phyloP scores from a whole-genome alignment of 2,329 filamentous ascomycete species.

The Dichotomopilus funicola region DNA sequence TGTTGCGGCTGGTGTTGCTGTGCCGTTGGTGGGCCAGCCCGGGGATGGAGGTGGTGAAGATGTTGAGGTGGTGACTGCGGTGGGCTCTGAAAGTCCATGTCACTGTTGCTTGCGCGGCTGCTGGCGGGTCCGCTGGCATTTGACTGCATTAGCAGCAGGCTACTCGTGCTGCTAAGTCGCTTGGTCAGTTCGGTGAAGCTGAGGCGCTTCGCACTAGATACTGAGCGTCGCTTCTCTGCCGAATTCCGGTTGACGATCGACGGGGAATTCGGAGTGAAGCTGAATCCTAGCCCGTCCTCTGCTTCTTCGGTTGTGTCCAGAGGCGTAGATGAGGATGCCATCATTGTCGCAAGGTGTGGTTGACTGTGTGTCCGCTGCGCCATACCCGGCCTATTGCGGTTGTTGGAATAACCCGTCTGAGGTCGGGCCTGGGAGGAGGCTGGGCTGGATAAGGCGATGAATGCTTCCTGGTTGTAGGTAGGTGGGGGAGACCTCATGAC shows the following conservation, averaged over 20 bases:
- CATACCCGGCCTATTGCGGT: constrained; percentile 35
- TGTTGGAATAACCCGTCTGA: constrained; percentile 47
- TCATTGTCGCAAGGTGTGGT: constrained; percentile 35
- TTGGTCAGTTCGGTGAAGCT: constrained; percentile 58
- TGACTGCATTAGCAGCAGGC: constrained; percentile 52
- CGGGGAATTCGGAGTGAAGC: constrained; percentile 14
- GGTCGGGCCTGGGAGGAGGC: constrained; percentile 37
- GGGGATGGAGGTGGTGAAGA: constrained; percentile 29
- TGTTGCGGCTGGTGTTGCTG: constrained; percentile 24
- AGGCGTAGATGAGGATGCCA: constrained; percentile 14
- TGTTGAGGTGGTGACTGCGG: constrained; percentile 20
- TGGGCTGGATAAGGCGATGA: constrained; percentile 27
- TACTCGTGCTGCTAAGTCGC: constrained; percentile 54
- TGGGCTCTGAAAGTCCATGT: constrained; percentile 37
- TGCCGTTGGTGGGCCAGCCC: constrained; percentile 15
- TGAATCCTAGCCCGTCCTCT: constrained; percentile 28
- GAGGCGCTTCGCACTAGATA: constrained; percentile 49
- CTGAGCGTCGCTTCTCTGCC: constrained; percentile 46
- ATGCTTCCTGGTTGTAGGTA: constrained; percentile 32
- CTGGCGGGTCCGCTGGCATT: constrained; percentile 40
- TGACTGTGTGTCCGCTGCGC: constrained; percentile 44
- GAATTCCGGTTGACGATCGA: constrained; percentile 22
- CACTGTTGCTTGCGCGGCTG: constrained; percentile 39
- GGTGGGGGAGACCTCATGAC: constrained; percentile 25
- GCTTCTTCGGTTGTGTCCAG: constrained; percentile 14